Conservation (phyloP, 352 stramenopile species). For the Chrysophaeum taylorii region DNA sequence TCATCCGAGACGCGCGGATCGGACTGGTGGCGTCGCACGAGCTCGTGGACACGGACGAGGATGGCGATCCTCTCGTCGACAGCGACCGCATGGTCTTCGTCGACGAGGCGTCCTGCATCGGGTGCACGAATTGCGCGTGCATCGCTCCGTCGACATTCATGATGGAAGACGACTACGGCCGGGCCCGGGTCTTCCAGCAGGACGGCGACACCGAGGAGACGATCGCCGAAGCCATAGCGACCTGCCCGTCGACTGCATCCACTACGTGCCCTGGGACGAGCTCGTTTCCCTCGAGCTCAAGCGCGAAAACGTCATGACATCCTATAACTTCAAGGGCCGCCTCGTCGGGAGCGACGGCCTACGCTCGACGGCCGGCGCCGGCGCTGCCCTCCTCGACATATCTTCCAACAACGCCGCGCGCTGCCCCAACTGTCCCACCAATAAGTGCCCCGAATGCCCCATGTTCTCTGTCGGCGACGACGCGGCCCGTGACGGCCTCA, state of each 20-base stretch:
- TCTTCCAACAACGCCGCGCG: conserved; percentile 43
- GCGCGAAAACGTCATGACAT: conserved; percentile 21
- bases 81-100: conserved; percentile 41
- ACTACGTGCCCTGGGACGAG: conserved; percentile 51
- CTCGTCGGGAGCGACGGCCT: conserved; percentile 22
- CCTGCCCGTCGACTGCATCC: conserved; percentile 56
- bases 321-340: conserved; percentile 31
- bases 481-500: conserved; percentile 46
- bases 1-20: not conserved
- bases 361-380: not conserved
- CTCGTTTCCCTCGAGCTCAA: conserved; percentile 25
- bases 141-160: conserved; percentile 52
- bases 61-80: conserved; percentile 3
- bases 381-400: conserved; percentile 32
- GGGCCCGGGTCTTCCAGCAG: conserved; percentile 47
- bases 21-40: not conserved
- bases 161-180: conserved; percentile 47
- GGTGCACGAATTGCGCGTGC: conserved; percentile 50
- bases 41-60: conserved; percentile 10
- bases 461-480: conserved; percentile 60
- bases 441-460: conserved; percentile 54
- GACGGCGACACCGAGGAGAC: conserved; percentile 55
- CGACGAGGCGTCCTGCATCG: conserved; percentile 52
- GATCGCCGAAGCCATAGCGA: conserved; percentile 49
- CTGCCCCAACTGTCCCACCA: conserved; percentile 55